Base-by-base conservation (phyloP, 306 rosid species). In the Parietaria judaica region DNA sequence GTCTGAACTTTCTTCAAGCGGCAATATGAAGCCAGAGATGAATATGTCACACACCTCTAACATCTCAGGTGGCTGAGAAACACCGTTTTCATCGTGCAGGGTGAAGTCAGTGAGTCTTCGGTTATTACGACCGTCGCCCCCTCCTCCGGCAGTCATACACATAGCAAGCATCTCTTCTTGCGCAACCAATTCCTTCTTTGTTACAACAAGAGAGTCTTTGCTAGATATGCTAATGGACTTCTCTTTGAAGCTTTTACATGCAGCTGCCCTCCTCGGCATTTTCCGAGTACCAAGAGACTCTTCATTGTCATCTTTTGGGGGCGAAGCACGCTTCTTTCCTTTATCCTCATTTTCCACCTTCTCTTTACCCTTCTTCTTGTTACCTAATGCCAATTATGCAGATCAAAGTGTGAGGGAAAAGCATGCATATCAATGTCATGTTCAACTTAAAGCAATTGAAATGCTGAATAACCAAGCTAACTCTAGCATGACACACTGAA, bases 221-320 rank as follows among this genome's bases (percentile, higher is more conserved):
- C 78, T 82, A 11, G 83, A 60, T 36, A 82, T 43, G 9, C 31
- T 72, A 73, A 81, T 54, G 10, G 86, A 69, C 59, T 70, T 81
- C 78, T 82, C 90, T 76, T 84, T 88, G 64, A 92, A 79, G 76
- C 78, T 78, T 53, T 58, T 76, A 58, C 86, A 68, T 2, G 95
- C 87, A 16, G 96, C 96, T 38, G 99, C 88, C 45, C 99, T 85
- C 74, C 65, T 88, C 6, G 99, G 99, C 95, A 80, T 70, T 73
- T 88, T 88, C 14, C 95, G 76, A 6, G 79, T 69, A 47, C 78
- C 76, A 57, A 76, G 15, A 14, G 79, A 69, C 71, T 68, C 79
- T 57, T 85, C 95, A 56, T 50, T 57, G 11, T 31, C n/a, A 11
- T n/a, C 14, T 31, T 12, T 60, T 49, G 70, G 81, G 6, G 83